Evolutionary conservation across 495 filamentous ascomycete species (phyloP), one percentile per base, ranked within the genome.

Genomic region (Annulohypoxylon nitens): DNA sequence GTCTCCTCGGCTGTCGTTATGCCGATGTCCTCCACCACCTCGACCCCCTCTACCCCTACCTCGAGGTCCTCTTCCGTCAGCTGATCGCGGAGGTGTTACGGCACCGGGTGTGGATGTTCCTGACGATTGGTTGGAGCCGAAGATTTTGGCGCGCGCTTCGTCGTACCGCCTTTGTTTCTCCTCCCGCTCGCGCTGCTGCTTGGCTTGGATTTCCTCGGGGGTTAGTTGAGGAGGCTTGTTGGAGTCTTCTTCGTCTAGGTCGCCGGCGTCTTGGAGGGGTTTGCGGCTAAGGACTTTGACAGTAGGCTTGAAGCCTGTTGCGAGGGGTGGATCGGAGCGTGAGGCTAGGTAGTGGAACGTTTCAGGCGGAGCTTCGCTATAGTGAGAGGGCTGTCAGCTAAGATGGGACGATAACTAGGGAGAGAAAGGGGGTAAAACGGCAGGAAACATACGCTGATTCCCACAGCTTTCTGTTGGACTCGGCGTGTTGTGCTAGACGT

Each of bases 81-180:
- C 77, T 50, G 76, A 72, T 36, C 77, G 81, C n/a, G 91, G 90
- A 9, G 91, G 91, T 9, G 91, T 93, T 0, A 86, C 84, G 68
- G 81, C 88, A 12, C 90, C 88, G 2, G 83, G 81, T 1, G 82
- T 76, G 26, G 82, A 81, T 36, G 80, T 76, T 0, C 82, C 79
- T 2, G 84, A 83, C 2, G 82, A 81, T 2, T 90, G 87, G 47
- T 86, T 86, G 7, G 90, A 88, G 16, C 93, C 93, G 79, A 97
- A 94, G n/a, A 97, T 87, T 77, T 91, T 89, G 74, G 94, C 92
- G 11, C 94, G 86, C 2, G 87, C 92, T 81, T 97, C 94, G 61
- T 95, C 90, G 78, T 97, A 97, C 55, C 91, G 92, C 55, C 90
- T 90, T 82, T 95, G 90, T 83, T 94, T 97, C 81, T 97, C 94